phyloP scores from a whole-genome alignment of 768 basidiomycete genomes.

The Mycena albidolilacea region DNA sequence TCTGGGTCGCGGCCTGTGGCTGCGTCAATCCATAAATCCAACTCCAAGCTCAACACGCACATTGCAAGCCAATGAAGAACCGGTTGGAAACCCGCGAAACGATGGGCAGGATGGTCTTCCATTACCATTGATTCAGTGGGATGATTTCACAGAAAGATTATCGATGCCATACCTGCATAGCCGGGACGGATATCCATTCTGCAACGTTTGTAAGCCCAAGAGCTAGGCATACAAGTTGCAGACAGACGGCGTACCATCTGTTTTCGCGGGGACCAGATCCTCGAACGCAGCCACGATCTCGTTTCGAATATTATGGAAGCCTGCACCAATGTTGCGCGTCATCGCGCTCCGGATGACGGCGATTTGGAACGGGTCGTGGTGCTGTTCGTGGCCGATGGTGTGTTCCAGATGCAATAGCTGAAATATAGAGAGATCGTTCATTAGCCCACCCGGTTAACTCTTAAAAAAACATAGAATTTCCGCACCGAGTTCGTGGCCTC shows the following conservation, averaged over 20 bases:
- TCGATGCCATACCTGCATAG: constrained; percentile 26
- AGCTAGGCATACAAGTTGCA: no score
- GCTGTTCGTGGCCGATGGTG: constrained; percentile 53
- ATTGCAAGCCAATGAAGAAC: constrained; percentile 31
- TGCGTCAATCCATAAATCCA: no score
- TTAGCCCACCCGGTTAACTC: background rate
- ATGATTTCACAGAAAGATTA: background rate
- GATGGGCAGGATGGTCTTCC: constrained; percentile 17
- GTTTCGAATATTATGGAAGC: constrained; percentile 58
- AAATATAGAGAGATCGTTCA: background rate
- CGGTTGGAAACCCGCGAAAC: constrained; percentile 33
- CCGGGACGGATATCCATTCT: constrained; percentile 34
- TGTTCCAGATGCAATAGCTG: constrained; percentile 56
- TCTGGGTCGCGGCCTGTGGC: constrained; percentile 34
- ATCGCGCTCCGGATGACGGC: constrained; percentile 49
- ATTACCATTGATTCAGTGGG: background rate
- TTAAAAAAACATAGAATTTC: background rate
- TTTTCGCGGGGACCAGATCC: constrained; percentile 52
- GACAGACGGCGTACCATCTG: constrained; percentile 41
- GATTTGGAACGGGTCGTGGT: constrained; percentile 49
- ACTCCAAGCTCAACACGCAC: background rate
- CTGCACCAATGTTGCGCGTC: constrained; percentile 54
- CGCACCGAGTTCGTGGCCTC: constrained; percentile 53
- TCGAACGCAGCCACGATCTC: constrained; percentile 60
- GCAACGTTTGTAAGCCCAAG: background rate